phyloP scores from a whole-genome alignment of 2,329 filamentous ascomycete species.

The Magnaporthales sp. region DNA sequence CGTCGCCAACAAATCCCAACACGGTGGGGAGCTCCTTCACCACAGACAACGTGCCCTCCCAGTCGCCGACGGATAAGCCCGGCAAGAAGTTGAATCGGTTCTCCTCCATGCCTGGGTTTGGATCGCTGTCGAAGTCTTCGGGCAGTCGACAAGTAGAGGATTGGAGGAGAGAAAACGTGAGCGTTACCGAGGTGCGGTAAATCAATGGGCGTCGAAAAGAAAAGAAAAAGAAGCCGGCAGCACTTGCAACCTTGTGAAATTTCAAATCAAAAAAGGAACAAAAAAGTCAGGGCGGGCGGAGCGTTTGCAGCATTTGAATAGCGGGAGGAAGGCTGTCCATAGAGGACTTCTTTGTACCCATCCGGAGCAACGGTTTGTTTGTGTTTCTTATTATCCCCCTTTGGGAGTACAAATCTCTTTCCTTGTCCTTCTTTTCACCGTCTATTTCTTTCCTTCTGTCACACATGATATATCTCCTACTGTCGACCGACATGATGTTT shows the following conservation, averaged over 20 bases:
- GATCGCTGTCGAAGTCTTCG: conserved; percentile 28
- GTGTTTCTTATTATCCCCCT: background rate
- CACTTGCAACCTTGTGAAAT: background rate
- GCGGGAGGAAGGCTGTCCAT: background rate
- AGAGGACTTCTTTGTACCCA: background rate
- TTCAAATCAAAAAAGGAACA: background rate
- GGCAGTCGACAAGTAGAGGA: conserved; percentile 21
- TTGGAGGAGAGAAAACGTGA: conserved; percentile 25
- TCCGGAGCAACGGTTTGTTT: background rate
- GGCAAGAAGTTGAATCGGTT: conserved; percentile 44
- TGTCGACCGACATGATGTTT: background rate
- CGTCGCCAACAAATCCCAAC: conserved; percentile 23
- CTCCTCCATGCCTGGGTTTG: conserved; percentile 48
- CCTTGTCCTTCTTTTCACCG: background rate
- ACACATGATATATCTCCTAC: background rate
- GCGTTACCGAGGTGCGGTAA: conserved; percentile 13
- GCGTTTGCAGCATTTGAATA: background rate
- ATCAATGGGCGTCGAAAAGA: background rate
- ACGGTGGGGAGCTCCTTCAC: conserved; percentile 22
- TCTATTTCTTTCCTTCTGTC: background rate
- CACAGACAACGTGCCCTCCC: conserved; percentile 3
- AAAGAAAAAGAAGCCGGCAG: no score
- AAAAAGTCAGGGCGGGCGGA: background rate
- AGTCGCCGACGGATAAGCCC: conserved; percentile 21
- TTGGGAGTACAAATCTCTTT: background rate